Conservation (phyloP, 2,329 filamentous ascomycete species). For the Diplodia corticola region DNA sequence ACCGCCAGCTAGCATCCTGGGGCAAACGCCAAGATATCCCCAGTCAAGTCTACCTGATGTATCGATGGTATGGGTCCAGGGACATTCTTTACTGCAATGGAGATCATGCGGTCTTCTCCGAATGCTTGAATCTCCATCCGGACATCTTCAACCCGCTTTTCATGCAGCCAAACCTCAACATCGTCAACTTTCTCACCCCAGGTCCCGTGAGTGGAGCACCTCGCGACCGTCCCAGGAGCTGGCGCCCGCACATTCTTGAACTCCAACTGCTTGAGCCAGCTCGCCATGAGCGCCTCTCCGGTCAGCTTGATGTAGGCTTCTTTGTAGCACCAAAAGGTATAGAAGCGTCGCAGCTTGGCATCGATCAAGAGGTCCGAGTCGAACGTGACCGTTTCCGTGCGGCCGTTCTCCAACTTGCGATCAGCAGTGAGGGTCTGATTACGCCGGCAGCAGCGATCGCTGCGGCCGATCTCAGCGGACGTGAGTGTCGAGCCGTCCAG, state of each 20-base stretch:
- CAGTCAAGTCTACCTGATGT: neutral
- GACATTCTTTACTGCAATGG: slow-evolving; percentile 46
- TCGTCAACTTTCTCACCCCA: slow-evolving; percentile 51
- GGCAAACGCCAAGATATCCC: neutral
- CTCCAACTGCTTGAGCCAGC: slow-evolving; percentile 70
- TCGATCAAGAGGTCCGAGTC: slow-evolving; percentile 54
- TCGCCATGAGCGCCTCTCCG: slow-evolving; percentile 72
- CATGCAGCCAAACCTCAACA: slow-evolving; percentile 53
- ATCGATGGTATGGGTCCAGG: slow-evolving; percentile 26
- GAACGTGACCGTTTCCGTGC: slow-evolving; percentile 36
- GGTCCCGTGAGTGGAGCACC: slow-evolving; percentile 45
- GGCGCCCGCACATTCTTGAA: slow-evolving; percentile 66
- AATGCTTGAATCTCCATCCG: slow-evolving; percentile 60
- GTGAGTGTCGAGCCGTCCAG: slow-evolving; percentile 47
- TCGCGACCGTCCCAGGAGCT: slow-evolving; percentile 41
- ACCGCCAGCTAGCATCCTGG: neutral
- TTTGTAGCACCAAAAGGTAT: slow-evolving; percentile 75
- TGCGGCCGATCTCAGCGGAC: slow-evolving; percentile 43
- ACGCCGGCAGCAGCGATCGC: slow-evolving; percentile 45
- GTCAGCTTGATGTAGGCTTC: slow-evolving; percentile 84
- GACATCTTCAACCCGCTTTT: slow-evolving; percentile 52
- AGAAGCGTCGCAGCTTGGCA: slow-evolving; percentile 68
- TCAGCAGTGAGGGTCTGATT: slow-evolving; percentile 42
- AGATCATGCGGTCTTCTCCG: slow-evolving; percentile 60
- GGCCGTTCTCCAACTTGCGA: slow-evolving; percentile 36